A percentile compares a stretch with the other conserved stretches of the same genome.
phyloP scores from a whole-genome alignment of 495 filamentous ascomycete genomes.

The Pyrenopolyporus hunteri region DNA sequence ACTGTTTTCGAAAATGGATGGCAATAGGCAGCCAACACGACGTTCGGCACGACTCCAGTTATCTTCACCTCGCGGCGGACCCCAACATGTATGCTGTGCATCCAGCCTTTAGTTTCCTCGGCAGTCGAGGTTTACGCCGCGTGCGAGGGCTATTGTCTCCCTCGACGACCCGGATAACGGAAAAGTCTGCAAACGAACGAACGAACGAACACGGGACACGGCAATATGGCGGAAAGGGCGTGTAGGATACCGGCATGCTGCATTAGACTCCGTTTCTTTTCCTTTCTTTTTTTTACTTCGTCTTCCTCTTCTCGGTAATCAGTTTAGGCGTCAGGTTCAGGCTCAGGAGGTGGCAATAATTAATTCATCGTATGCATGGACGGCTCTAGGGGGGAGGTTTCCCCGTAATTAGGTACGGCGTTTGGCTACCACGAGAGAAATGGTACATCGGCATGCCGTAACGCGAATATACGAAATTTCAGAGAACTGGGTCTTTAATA shows the following conservation, averaged over 20 bases:
- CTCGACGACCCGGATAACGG: not conserved
- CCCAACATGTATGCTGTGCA: no score
- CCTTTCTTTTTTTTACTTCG: not conserved
- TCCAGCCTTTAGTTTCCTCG: not conserved
- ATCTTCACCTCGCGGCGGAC: not conserved
- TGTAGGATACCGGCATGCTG: constrained; percentile 2
- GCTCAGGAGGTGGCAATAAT: not conserved
- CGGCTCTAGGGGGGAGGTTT: not conserved
- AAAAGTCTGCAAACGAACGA: not conserved
- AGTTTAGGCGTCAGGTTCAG: not conserved
- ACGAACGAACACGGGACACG: constrained; percentile 1
- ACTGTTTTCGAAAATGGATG: not conserved
- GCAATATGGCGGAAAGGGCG: not conserved
- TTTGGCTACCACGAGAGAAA: not conserved
- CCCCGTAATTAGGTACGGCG: not conserved
- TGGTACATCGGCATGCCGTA: not conserved
- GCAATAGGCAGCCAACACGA: no score
- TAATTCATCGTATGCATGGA: constrained; percentile 1
- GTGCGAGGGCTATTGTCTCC: not conserved
- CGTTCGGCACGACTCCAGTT: not conserved
- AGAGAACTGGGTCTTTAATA: not conserved
- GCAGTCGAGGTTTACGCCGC: not conserved
- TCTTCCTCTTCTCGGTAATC: not conserved
- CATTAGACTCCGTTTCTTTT: not conserved
- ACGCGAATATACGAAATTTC: constrained; percentile 5